Conservation (phyloP, 768 basidiomycete genomes). For the Boletus sensibilis region DNA sequence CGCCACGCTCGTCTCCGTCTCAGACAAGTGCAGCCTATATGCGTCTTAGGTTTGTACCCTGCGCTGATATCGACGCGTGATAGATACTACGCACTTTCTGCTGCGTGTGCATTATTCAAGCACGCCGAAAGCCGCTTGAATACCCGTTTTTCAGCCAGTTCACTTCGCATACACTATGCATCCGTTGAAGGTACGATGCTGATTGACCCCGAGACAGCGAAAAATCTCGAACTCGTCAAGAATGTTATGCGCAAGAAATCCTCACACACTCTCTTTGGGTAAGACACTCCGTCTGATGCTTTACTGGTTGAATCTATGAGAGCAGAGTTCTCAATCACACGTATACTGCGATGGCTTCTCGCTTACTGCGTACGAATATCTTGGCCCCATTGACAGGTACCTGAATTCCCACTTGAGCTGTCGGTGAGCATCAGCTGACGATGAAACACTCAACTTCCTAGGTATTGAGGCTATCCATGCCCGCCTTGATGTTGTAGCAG, state of each 20-base stretch:
- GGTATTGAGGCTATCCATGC: slow-evolving; percentile 62
- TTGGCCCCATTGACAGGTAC: slow-evolving; percentile 78
- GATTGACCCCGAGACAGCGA: slow-evolving; percentile 86
- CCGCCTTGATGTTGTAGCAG: slow-evolving; percentile 85
- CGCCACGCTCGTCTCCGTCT: slow-evolving; percentile 72
- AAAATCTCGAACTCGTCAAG: slow-evolving; percentile 84
- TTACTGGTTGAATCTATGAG: background rate
- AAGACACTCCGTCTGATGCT: background rate
- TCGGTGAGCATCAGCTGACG: background rate
- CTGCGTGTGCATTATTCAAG: slow-evolving; percentile 84
- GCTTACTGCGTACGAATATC: slow-evolving; percentile 76
- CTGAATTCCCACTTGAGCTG: background rate
- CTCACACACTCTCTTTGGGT: slow-evolving; percentile 80
- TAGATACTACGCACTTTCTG: slow-evolving; percentile 89
- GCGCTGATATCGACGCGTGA: slow-evolving; percentile 5
- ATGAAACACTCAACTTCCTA: background rate
- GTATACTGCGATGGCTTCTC: slow-evolving; percentile 85
- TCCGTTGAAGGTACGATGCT: slow-evolving; percentile 92
- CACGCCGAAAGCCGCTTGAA: slow-evolving; percentile 71
- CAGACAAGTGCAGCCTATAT: slow-evolving; percentile 68
- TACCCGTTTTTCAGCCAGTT: slow-evolving; percentile 64
- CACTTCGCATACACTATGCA: slow-evolving; percentile 71
- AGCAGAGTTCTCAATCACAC: slow-evolving; percentile 73
- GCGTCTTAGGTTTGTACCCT: background rate
- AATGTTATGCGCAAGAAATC: slow-evolving; percentile 71